These are phyloP conservation scores for Suillus plorans DNA, from an alignment of 768 basidiomycete genomes.

Conservation along the genomic window DNA sequence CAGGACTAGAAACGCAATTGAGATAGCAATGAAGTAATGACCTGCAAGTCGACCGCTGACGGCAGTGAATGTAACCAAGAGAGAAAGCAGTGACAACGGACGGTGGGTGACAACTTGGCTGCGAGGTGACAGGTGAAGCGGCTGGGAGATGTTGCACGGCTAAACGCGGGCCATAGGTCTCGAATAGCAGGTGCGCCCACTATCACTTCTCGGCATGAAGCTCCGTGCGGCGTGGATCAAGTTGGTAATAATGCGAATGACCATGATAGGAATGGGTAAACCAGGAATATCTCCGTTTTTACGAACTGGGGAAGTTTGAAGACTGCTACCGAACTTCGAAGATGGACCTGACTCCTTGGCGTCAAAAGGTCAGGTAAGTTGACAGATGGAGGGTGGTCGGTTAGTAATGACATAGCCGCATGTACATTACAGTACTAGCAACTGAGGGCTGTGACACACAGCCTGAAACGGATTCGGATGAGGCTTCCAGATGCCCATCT, in stretches of 20 bases:
- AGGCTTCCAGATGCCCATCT: background rate
- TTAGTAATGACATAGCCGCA: background rate
- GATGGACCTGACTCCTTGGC: background rate
- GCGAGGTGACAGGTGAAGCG: background rate
- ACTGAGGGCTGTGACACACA: no score
- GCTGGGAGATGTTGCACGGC: background rate
- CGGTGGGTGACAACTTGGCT: background rate
- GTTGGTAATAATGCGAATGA: constrained; percentile 1
- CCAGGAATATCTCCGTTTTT: background rate
- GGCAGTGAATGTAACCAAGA: background rate
- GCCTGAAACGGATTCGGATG: background rate
- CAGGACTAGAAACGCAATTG: background rate
- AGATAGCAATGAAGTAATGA: background rate
- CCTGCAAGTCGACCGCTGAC: background rate
- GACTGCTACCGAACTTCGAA: background rate
- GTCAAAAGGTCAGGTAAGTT: background rate
- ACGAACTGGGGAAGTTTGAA: background rate
- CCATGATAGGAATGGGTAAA: constrained; percentile 3
- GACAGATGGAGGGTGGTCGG: background rate
- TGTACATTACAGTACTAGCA: background rate
- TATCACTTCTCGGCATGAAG: constrained; percentile 6
- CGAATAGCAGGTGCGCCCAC: background rate
- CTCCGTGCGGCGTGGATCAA: constrained; percentile 6
- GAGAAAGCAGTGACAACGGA: background rate
- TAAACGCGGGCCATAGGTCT: background rate